These are phyloP conservation scores for Porcisia deanei DNA, from an alignment of 208 protist species.

Conservation along the genomic window DNA sequence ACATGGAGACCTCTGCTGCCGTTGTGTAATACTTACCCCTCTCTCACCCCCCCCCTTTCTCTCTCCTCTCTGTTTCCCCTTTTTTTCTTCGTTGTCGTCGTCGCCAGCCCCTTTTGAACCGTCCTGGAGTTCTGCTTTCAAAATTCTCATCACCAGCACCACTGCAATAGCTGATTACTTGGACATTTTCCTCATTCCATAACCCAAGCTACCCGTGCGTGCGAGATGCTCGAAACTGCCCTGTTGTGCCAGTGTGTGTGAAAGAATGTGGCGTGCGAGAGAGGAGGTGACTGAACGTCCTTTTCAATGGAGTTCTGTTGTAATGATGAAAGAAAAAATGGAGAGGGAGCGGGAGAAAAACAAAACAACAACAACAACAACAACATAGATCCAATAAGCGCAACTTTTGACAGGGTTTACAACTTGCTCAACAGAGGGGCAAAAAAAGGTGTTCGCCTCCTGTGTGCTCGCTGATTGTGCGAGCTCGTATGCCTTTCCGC, in stretches of 20 bases:
- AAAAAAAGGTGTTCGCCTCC: neutral
- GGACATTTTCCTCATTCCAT: conserved; percentile 17
- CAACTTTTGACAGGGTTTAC: no score
- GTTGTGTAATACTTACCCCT: neutral
- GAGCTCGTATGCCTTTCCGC: neutral
- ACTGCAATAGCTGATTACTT: conserved; percentile 34
- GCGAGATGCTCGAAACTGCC: conserved; percentile 11
- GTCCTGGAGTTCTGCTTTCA: neutral
- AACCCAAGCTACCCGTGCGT: conserved; percentile 31
- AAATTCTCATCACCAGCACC: conserved; percentile 2
- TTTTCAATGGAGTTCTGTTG: neutral
- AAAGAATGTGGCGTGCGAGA: neutral
- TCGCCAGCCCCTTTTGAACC: neutral
- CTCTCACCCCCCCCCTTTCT: neutral
- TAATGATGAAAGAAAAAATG: neutral
- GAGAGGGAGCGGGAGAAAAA: neutral
- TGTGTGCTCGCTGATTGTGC: neutral
- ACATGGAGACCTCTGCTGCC: neutral
- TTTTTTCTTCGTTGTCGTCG: neutral
- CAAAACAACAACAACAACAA: neutral
- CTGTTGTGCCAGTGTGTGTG: neutral
- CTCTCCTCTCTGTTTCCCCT: neutral
- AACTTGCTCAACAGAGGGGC: neutral
- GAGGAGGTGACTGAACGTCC: neutral
- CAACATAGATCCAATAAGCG: no score